Base-by-base conservation (phyloP, 176 grass and related monocot species). In the Oryza rufipogon region DNA sequence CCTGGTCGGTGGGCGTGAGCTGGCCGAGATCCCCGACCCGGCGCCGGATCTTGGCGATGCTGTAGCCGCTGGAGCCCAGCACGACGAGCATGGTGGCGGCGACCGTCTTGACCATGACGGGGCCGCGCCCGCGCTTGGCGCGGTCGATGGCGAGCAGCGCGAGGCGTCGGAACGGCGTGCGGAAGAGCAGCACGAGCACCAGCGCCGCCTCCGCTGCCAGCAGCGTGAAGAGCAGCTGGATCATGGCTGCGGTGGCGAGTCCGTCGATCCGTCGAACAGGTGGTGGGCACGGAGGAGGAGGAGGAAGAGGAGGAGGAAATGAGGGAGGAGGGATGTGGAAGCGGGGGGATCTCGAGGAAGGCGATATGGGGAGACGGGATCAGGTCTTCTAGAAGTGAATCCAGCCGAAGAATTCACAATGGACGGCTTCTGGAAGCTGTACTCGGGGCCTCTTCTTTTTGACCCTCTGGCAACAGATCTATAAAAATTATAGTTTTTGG, bases 221-320 rank as follows among this genome's bases (percentile, higher is more conserved):
- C 75, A 94, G 80, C 71, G 83, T 38, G 71, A 91, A 91, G 20
- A 94, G 83, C 19, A 93, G 86, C 88, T 88, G 91, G 82, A 93
- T 90, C 91, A 93, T 93, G 58, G 80, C 30, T 20, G 17, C 4
- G 16, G 16, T 0, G 51, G 15, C 16, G 51, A 14, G 2, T 36
- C 32, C 6, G 66, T 68, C 19, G 66, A 54, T 5, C 32, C 74
- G 49, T 68, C 9, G 64, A 32, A 49, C 67, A 28, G 76, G 60
- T 26, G 74, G 64, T n/a, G 74, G 65, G 58, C 44, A 22, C 10
- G 48, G 52, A 52, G 73, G 13, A 23, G 9, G 33, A 14, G 38
- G 8, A 11, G 63, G 26, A 26, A 33, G 52, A 52, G 73, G 13
- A 23, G 9, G 5, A 36, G 36, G 38, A 11, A 0, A 22, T 7